A percentile compares a stretch with the other conserved stretches of the same genome.
Evolutionary conservation across 768 basidiomycete species (phyloP).

Genomic region (Boletus pseudopeckii): DNA sequence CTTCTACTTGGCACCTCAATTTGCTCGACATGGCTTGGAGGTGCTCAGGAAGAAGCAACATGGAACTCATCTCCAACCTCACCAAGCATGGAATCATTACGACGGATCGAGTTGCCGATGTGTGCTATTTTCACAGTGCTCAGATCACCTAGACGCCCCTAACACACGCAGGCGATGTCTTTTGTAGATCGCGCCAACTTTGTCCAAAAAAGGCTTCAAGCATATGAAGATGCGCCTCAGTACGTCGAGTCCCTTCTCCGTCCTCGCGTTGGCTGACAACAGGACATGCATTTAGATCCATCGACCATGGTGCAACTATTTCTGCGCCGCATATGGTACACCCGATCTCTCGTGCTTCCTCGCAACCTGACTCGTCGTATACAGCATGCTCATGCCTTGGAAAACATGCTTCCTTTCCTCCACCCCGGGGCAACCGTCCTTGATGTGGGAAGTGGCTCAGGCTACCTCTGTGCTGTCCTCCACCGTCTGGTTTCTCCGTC

Average conservation of each 20-base stretch:
- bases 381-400: constrained; percentile 84
- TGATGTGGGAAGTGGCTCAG: constrained; percentile 88
- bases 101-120: constrained; percentile 53
- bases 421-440: constrained; percentile 71
- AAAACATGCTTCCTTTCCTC: constrained; percentile 73
- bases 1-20: too few relatives aligned
- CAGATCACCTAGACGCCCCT: neutral
- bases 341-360: neutral
- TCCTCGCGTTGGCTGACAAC: neutral
- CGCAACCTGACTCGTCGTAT: neutral
- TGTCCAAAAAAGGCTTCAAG: constrained; percentile 45
- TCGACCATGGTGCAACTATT: constrained; percentile 87
- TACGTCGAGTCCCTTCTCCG: constrained; percentile 35
- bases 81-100: constrained; percentile 48
- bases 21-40: constrained; percentile 71
- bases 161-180: constrained; percentile 56
- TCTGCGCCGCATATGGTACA: constrained; percentile 94
- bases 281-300: constrained; percentile 42
- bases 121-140: constrained; percentile 29
- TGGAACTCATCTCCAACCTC: constrained; percentile 73
- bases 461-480: constrained; percentile 81
- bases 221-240: constrained; percentile 82
- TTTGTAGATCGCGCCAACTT: constrained; percentile 70
- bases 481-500: constrained; percentile 58
- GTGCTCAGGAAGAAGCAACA: constrained; percentile 65